These are phyloP conservation scores for Epichloe baconii DNA, from an alignment of 2,329 filamentous ascomycete species.

Conservation along the genomic window DNA sequence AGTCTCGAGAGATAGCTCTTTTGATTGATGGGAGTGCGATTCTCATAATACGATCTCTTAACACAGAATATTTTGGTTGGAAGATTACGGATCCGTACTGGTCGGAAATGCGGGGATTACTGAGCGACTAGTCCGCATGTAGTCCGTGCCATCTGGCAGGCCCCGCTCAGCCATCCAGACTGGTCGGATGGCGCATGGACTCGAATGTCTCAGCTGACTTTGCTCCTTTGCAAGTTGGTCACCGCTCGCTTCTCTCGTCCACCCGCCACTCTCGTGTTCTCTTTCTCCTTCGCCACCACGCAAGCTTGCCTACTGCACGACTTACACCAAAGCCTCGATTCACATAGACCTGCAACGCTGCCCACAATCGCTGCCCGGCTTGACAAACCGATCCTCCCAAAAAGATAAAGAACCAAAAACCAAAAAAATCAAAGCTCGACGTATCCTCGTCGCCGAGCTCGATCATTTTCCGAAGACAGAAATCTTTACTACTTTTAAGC, in stretches of 20 bases:
- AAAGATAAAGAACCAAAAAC: neutral
- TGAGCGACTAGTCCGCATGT: too few species aligned
- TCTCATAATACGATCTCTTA: too few species aligned
- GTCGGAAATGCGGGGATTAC: too few species aligned
- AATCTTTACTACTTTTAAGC: neutral
- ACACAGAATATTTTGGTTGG: too few species aligned
- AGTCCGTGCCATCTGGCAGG: neutral
- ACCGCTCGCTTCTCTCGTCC: neutral
- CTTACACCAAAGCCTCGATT: neutral
- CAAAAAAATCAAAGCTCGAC: neutral
- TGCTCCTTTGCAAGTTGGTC: neutral
- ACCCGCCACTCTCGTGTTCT: neutral
- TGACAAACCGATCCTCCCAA: neutral
- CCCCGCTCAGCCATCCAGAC: neutral
- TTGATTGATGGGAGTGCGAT: too few species aligned
- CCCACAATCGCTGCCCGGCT: neutral
- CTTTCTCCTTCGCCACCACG: neutral
- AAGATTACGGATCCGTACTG: too few species aligned
- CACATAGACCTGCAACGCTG: neutral
- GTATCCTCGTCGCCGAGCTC: neutral
- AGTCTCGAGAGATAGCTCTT: too few species aligned
- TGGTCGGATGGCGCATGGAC: conserved; percentile 1
- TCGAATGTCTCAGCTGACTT: conserved; percentile 1
- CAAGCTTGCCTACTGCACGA: neutral
- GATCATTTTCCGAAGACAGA: neutral